phyloP scores from a whole-genome alignment of 345 rosid genomes.

The Nephelium lappaceum region DNA sequence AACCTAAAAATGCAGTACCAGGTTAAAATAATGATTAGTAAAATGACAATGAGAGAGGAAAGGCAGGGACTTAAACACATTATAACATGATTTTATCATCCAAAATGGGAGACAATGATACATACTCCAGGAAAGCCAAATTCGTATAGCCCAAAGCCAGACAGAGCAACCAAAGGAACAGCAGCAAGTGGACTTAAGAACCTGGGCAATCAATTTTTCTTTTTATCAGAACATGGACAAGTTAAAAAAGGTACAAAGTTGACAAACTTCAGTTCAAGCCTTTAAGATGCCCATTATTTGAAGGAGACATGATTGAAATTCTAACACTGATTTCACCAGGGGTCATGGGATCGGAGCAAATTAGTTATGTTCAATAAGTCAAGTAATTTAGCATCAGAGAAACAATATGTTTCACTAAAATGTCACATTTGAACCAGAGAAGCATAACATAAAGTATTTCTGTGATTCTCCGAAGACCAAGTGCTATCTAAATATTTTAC shows the following conservation, averaged over 20 bases:
- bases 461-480: not conserved
- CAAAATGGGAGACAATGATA: constrained; percentile 6
- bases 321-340: not conserved
- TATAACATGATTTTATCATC: not conserved
- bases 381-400: not conserved
- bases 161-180: constrained; percentile 83
- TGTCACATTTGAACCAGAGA: not conserved
- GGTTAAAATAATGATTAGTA: constrained; percentile 12
- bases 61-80: not conserved
- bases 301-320: constrained; percentile 3
- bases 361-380: not conserved
- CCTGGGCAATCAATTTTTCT: constrained; percentile 40
- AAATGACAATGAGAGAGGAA: not conserved
- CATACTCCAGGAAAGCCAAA: constrained; percentile 90
- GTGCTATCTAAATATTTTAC: not conserved
- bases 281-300: not conserved
- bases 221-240: constrained; percentile 47
- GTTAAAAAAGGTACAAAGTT: not conserved
- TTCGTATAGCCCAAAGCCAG: constrained; percentile 95
- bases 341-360: not conserved
- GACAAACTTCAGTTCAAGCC: not conserved
- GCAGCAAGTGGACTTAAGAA: constrained; percentile 89
- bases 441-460: not conserved
- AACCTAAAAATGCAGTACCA: constrained; percentile 49
- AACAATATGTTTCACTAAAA: not conserved